These are phyloP conservation scores for Flagelloscypha sp. DNA, from an alignment of 768 basidiomycete species.

Conservation along the genomic window DNA sequence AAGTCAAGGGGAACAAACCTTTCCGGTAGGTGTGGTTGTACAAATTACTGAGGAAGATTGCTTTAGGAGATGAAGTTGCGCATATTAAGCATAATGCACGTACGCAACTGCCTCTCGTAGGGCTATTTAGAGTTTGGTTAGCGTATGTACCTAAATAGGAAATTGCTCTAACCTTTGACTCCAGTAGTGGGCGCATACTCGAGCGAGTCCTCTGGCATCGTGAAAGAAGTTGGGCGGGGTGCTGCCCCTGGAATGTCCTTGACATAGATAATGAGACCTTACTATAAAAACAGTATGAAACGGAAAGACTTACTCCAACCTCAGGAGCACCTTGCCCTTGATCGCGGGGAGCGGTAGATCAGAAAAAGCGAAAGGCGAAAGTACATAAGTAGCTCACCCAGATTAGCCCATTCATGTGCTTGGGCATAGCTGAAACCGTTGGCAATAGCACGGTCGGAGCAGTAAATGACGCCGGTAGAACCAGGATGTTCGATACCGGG, in stretches of 20 bases:
- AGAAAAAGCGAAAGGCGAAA: too few relatives aligned
- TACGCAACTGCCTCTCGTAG: slow-evolving; percentile 90
- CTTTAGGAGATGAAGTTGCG: too few relatives aligned
- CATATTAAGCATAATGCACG: too few relatives aligned
- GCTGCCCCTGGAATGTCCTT: slow-evolving; percentile 72
- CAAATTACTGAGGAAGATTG: too few relatives aligned
- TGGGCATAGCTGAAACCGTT: slow-evolving; percentile 82
- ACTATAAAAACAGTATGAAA: too few relatives aligned
- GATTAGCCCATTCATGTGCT: slow-evolving; percentile 78
- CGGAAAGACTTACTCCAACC: too few relatives aligned
- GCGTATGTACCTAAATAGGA: background rate
- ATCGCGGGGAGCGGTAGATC: too few relatives aligned
- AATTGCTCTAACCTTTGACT: slow-evolving; percentile 51
- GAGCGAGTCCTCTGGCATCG: slow-evolving; percentile 60
- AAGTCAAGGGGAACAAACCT: too few relatives aligned
- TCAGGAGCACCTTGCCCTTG: slow-evolving; percentile 73
- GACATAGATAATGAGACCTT: too few relatives aligned
- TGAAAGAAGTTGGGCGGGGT: slow-evolving; percentile 54
- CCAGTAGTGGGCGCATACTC: slow-evolving; percentile 94
- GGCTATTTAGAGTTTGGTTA: slow-evolving; percentile 26
- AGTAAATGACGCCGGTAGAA: slow-evolving; percentile 65
- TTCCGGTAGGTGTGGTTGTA: slow-evolving; percentile 86
- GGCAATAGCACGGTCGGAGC: slow-evolving; percentile 89
- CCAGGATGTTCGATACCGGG: slow-evolving; percentile 81
- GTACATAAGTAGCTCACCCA: too few relatives aligned